Evolutionary conservation across 768 basidiomycete species (phyloP), one percentile per base, ranked within the genome.

Genomic region (Cyclocybe cylindracea): DNA sequence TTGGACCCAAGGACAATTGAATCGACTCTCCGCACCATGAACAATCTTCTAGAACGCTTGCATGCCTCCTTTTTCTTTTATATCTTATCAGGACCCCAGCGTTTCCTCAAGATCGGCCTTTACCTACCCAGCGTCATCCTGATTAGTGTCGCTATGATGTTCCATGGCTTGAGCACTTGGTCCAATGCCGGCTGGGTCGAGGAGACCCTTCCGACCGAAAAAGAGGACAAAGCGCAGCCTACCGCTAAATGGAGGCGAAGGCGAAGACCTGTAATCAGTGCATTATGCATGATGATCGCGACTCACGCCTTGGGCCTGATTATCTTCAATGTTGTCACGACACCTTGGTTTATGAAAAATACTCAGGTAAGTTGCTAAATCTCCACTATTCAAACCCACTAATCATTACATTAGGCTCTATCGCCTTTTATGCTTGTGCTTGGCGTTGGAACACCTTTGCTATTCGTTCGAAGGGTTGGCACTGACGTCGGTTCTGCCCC

Each of bases 41-140:
- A 97, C 70, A 99, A 99, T 64, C 80, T 98, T 5, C 79, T 98
- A 14, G 97, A 99, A 65, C 85, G 97, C 11, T 83, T 98, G 16
- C 97, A 99, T 66, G 95, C 95, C 2, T 98, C 96, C 0, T 95
- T 96, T 71, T 98, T 98, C 76, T 94, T 98, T 73, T 98, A 95
- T 71, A 76, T 98, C 54, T 71, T 93, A 53, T 80, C 87, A 10
- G 73, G 67, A 16, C 71, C 76, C 2, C 70, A 75, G 35, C 79
- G 77, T 1, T 97, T 96, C 71, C 79, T 93, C 59, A 91, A 95
- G 65, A 93, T 98, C 29, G 95, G 94, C 2, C 83, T 77, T 60
- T 99, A 92, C 68, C 78, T 99, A 6, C 95, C 96, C 0, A 91
- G 91, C 49, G 91, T 84, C 1, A 79, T 98, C 35, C 66, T 98